Base-by-base conservation (phyloP, 2,329 filamentous ascomycete species). In the Neonectria punicea region DNA sequence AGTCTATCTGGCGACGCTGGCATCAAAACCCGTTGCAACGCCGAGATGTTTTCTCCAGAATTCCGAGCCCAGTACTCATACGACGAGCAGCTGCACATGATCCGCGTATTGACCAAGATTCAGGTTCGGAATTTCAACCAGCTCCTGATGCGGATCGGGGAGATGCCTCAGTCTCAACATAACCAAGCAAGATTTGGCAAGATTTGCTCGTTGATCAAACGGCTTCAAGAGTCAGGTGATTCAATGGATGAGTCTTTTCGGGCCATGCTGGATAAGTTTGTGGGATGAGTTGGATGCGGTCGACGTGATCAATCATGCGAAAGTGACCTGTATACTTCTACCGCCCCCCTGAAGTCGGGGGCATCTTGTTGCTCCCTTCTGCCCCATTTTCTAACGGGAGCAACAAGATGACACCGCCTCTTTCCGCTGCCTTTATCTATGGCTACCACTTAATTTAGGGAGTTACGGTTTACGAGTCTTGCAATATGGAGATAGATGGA, bases 1-100 rank as follows among this genome's bases (percentile, higher is more conserved):
- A 59, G 59, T 8, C 43, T 56, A 11, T 61, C 66, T 10, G 64
- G 61, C 20, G 22, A 58, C 16, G 46, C 53, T 22, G 62, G 64
- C 9, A 41, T 47, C 28, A 43, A 14, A 32, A 58, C 57, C 7
- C 32, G 49, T 1, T 77, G 74, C 65, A 77, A 70, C 55, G 64
- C 69, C 3, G 50, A 69, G 3, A 56, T 76, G 62, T 76, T 77
- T 47, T 73, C 71, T 11, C 58, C 68, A 16, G 69, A 71, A 18
- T 72, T 76, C 22, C 65, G 70, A 25, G 66, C 49, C 16, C 64
- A 69, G 39, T 77, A 75, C 53, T 75, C 74, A 3, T 57, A 70
- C 34, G 73, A 77, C 63, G 75, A 77, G 64, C 75, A 76, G 53
- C 46, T 74, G 7, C 73, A 76, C 58, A 75, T 77, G 72, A 73